Evolutionary conservation across 345 rosid species (phyloP), one percentile per base, ranked within the genome.

Genomic region (Brassica cretica): DNA sequence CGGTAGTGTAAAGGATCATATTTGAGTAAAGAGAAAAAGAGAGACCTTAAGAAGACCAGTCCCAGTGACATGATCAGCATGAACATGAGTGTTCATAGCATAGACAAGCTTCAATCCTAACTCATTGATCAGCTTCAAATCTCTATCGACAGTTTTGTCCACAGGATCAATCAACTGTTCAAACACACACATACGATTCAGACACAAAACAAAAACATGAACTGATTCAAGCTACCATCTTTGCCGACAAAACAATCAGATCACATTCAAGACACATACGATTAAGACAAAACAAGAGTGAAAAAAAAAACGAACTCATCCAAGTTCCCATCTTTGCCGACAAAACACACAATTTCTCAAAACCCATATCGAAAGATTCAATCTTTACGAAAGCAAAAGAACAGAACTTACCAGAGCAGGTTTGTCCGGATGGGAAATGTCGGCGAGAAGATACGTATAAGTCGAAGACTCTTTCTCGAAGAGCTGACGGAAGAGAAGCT

Each of bases 1-100:
- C 16, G 6, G n/a, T 46, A 14, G 14, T 41, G 62, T 64, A 74
- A 61, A n/a, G 1, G 33, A 8, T 27, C 4, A 62, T 49, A 39
- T 2, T 2, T 5, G 46, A 0, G 25, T 8, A 64, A 21, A 59
- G 24, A 8, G 6, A 24, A 64, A 66, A 64, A 66, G 51, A 76
- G 15, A 66, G 61, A 95, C 99, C 98, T 91, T 93, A 44, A 95
- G 82, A 72, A 91, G 87, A 37, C 96, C 97, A 41, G 98, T 86
- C 32, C 99, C 98, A 9, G 96, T 95, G 35, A 95, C 86, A 84
- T 95, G 99, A 85, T 95, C 99, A 25, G 99, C 99, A 84, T 95
- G 99, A 3, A 93, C 98, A 83, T 93, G 98, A 41, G 99, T 95
- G 88, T 93, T 95, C 84, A 89, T 71, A 2, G 91, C 98, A 84